Evolutionary conservation across 2,329 filamentous ascomycete species (phyloP).

Genomic region (Cytospora piceicola): DNA sequence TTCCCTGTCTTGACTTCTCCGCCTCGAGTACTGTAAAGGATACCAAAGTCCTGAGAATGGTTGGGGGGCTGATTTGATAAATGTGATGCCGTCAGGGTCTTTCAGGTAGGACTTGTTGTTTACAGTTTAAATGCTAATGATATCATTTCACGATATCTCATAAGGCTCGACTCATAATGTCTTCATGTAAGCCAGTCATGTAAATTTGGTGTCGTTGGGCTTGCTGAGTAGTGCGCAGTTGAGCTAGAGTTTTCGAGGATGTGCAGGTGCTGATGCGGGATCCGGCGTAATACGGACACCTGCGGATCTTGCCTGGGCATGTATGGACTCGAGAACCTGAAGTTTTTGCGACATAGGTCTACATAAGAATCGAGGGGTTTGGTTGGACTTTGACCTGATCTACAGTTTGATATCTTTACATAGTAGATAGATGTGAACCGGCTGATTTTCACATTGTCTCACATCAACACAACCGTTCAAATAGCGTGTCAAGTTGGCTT

Average conservation of each 20-base stretch:
- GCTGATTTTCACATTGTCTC: neutral
- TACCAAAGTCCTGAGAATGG: neutral
- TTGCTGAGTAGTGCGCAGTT: too few relatives aligned
- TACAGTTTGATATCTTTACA: neutral
- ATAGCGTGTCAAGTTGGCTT: slow-evolving; percentile 28
- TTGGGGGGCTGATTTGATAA: neutral
- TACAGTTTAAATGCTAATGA: neutral
- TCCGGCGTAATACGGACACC: neutral
- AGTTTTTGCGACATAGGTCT: neutral
- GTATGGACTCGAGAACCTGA: neutral
- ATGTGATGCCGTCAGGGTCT: neutral
- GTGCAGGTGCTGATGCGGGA: slow-evolving; percentile 10
- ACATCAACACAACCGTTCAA: slow-evolving; percentile 11
- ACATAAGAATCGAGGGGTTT: neutral
- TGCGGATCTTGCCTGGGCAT: neutral
- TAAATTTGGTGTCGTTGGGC: neutral
- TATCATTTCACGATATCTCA: neutral
- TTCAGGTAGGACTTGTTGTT: neutral
- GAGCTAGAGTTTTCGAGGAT: slow-evolving; percentile 13
- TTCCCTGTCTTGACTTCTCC: neutral
- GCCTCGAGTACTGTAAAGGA: neutral
- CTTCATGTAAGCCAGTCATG: neutral
- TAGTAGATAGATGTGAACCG: neutral
- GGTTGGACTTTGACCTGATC: neutral
- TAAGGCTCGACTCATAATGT: neutral